Evolutionary conservation across 1,284 basidiomycete species (phyloP).

Genomic region (Apiotrichum laibachii): DNA sequence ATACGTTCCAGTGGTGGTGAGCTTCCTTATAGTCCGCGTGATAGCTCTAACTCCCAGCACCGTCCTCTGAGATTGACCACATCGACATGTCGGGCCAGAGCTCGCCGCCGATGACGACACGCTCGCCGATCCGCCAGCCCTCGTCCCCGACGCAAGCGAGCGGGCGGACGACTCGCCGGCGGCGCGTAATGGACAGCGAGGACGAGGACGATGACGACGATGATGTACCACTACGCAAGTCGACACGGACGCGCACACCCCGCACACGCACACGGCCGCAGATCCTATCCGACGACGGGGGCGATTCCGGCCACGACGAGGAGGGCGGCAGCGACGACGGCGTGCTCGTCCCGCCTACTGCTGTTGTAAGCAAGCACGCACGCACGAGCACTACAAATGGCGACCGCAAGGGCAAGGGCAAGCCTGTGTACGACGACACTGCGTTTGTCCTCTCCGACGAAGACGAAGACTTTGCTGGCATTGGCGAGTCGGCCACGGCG

Average conservation of each 20-base stretch:
- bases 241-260: not conserved
- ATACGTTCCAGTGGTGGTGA: not conserved
- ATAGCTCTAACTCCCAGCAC: not conserved
- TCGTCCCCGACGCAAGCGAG: conserved; percentile 1
- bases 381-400: not conserved
- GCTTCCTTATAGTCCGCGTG: not conserved
- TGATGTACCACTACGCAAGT: not conserved
- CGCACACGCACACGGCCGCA: not conserved
- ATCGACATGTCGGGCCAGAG: conserved; percentile 7
- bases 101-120: conserved; percentile 1
- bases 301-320: conserved; percentile 10
- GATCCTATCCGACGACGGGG: not conserved
- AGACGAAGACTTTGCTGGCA: not conserved
- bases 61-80: conserved; percentile 3
- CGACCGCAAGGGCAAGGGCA: too few relatives aligned
- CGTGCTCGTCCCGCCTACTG: not conserved
- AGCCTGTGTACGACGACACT: not conserved
- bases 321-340: conserved; percentile 1
- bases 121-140: conserved; percentile 1
- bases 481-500: not conserved
- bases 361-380: not conserved
- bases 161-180: not conserved
- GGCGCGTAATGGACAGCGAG: not conserved
- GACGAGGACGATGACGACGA: not conserved
- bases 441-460: not conserved